These are phyloP conservation scores for Alternaria triticina DNA, from an alignment of 2,329 filamentous ascomycete genomes.

Conservation along the genomic window DNA sequence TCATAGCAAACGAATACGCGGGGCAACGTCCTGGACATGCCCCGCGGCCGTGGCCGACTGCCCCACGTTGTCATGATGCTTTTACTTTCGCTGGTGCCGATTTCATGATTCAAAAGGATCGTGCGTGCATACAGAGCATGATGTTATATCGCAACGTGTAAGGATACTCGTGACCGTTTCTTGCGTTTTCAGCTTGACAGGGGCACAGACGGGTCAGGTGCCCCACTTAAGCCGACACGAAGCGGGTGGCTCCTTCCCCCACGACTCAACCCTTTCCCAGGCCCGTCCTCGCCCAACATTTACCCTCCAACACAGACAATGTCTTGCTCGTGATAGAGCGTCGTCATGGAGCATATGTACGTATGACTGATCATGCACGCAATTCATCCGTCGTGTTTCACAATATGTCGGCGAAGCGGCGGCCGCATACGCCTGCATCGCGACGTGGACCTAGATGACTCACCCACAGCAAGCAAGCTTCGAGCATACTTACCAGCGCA, in stretches of 20 bases:
- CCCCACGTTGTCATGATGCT: slow-evolving; percentile 18
- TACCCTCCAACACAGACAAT: neutral
- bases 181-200: slow-evolving; percentile 42
- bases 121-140: slow-evolving; percentile 39
- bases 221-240: slow-evolving; percentile 30
- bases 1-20: slow-evolving; percentile 32
- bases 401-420: slow-evolving; percentile 29
- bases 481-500: neutral
- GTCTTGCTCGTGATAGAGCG: slow-evolving; percentile 1
- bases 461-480: slow-evolving; percentile 29
- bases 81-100: slow-evolving; percentile 13
- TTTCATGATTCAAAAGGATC: slow-evolving; percentile 9
- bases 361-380: slow-evolving; percentile 28
- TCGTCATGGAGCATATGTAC: slow-evolving; percentile 17
- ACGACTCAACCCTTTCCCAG: slow-evolving; percentile 2
- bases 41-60: slow-evolving; percentile 38
- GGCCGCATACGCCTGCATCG: slow-evolving; percentile 28
- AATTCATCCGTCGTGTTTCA: slow-evolving; percentile 38
- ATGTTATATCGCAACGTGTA: slow-evolving; percentile 20
- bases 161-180: slow-evolving; percentile 19
- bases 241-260: slow-evolving; percentile 13
- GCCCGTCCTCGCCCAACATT: slow-evolving; percentile 3
- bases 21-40: slow-evolving; percentile 24
- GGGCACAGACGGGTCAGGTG: slow-evolving; percentile 23
- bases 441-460: slow-evolving; percentile 45